A percentile compares a stretch with the other conserved stretches of the same genome.
These are phyloP conservation scores for Thelephora terrestris DNA, from an alignment of 1,284 basidiomycete species.

Conservation along the genomic window DNA sequence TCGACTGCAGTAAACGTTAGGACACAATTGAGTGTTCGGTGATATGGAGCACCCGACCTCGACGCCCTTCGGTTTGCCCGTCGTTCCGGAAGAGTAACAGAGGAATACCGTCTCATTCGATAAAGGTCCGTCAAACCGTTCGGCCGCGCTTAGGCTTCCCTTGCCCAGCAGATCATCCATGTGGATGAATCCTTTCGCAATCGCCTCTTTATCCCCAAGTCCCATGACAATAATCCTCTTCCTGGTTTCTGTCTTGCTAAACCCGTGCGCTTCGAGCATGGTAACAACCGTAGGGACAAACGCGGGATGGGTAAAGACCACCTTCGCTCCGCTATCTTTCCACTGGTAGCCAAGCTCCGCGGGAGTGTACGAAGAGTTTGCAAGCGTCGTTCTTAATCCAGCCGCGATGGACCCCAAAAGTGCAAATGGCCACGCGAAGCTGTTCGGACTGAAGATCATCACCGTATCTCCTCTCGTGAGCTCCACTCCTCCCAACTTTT, in stretches of 20 bases:
- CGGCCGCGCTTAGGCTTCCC: constrained; percentile 9
- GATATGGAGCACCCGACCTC: constrained; percentile 19
- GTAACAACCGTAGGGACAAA: constrained; percentile 24
- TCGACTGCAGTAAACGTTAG: not conserved
- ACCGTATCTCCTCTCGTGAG: constrained; percentile 30
- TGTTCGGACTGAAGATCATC: constrained; percentile 32
- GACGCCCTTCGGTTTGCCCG: constrained; percentile 31
- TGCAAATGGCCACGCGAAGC: constrained; percentile 33
- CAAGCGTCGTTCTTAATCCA: constrained; percentile 25
- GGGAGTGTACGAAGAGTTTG: constrained; percentile 27
- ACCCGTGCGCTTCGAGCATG: constrained; percentile 21
- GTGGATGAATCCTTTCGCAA: constrained; percentile 4
- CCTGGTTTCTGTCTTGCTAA: constrained; percentile 18
- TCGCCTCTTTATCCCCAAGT: not conserved
- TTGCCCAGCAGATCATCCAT: constrained; percentile 7
- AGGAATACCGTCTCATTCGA: constrained; percentile 28
- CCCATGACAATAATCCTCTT: constrained; percentile 19
- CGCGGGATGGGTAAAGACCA: constrained; percentile 32
- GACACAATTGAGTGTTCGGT: not conserved
- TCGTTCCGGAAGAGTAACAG: constrained; percentile 43
- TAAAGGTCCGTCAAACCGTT: constrained; percentile 8
- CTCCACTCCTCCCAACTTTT: constrained; percentile 13
- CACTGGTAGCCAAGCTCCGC: constrained; percentile 22
- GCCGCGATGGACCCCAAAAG: constrained; percentile 27
- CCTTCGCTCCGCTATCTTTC: constrained; percentile 29